Conservation (phyloP, 495 filamentous ascomycete species). For the Viridothelium virens region DNA sequence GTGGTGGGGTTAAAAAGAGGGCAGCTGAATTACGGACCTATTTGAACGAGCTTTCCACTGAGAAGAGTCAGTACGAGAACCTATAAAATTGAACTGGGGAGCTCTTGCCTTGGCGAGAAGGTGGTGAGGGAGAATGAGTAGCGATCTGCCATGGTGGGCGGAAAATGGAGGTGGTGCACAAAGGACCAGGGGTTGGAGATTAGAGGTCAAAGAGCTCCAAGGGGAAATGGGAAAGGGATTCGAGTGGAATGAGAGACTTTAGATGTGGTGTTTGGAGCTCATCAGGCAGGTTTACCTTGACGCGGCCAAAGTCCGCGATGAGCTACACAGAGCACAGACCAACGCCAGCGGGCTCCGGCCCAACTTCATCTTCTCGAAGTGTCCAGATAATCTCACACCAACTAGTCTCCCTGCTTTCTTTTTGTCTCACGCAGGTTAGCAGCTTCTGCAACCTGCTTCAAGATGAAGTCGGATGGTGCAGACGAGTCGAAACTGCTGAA, state of each 20-base stretch:
- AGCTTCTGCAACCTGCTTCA: slow-evolving; percentile 6
- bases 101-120: slow-evolving; percentile 91
- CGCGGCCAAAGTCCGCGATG: slow-evolving; percentile 8
- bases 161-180: not conserved
- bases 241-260: not conserved
- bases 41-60: slow-evolving; percentile 89
- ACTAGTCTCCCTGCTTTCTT: not conserved
- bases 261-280: slow-evolving; percentile 3
- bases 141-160: slow-evolving; percentile 78
- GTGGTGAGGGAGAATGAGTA: slow-evolving; percentile 99
- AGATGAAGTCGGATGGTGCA: not conserved
- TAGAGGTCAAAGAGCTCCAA: not conserved
- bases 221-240: not conserved
- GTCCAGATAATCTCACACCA: not conserved
- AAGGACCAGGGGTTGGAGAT: not conserved
- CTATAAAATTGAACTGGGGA: not conserved
- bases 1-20: not conserved
- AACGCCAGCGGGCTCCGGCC: not conserved
- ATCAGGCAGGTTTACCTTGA: slow-evolving; percentile 1
- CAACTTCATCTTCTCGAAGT: not conserved
- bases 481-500: not conserved
- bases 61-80: slow-evolving; percentile 40
- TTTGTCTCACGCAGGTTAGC: not conserved
- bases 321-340: slow-evolving; percentile 2
- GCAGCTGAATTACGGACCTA: slow-evolving; percentile 42